Evolutionary conservation across 306 rosid genomes (phyloP).

Genomic region (Ziziphus jujuba): DNA sequence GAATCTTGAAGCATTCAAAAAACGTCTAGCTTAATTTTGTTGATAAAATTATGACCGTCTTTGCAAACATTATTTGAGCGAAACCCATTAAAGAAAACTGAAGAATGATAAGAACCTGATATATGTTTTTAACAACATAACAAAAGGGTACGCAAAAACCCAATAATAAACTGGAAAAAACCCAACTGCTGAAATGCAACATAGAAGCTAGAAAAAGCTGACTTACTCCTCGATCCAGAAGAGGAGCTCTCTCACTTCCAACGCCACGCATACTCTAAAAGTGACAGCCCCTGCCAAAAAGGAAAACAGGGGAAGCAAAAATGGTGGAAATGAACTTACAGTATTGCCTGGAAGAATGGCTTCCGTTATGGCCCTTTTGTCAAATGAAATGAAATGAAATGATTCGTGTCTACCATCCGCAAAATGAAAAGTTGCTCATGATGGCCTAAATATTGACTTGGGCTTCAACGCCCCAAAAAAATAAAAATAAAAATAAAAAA

Average conservation of each 20-base stretch:
- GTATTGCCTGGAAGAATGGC: background rate
- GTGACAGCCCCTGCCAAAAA: background rate
- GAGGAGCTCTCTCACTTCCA: constrained; percentile 31
- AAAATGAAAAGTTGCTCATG: too few species aligned
- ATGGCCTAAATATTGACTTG: too few species aligned
- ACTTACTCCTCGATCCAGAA: constrained; percentile 30
- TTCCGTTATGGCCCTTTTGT: background rate
- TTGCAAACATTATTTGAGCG: too few species aligned
- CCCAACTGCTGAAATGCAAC: background rate
- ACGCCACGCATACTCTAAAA: constrained; percentile 16
- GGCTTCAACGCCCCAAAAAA: too few species aligned
- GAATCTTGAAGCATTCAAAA: too few species aligned
- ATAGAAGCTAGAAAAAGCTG: background rate
- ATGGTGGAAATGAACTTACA: background rate
- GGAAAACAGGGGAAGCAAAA: background rate
- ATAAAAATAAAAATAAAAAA: too few species aligned
- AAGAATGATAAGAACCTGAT: too few species aligned
- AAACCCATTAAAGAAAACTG: background rate
- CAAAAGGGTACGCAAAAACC: too few species aligned
- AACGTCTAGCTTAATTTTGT: too few species aligned
- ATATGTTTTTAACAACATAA: too few species aligned
- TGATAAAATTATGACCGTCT: background rate
- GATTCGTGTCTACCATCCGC: too few species aligned
- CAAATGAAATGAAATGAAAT: background rate
- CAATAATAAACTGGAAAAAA: background rate